Evolutionary conservation across 2,329 filamentous ascomycete species (phyloP).

Genomic region (Dissoconium aciculare): DNA sequence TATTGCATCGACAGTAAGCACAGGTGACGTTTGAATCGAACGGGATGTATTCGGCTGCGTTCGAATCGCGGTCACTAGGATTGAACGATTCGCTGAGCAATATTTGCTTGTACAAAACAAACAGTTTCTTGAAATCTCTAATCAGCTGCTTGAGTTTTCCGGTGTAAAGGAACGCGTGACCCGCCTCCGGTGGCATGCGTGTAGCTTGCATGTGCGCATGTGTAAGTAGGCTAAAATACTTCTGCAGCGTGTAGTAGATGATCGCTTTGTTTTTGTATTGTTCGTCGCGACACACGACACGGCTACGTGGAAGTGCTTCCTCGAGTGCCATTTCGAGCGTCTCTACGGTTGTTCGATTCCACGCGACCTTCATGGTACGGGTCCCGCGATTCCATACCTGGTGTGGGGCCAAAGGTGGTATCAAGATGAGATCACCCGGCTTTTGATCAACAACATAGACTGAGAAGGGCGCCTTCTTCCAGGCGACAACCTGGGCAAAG

Average conservation of each 20-base stretch:
- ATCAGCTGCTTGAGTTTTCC: conserved; percentile 54
- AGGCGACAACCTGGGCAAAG: conserved; percentile 88
- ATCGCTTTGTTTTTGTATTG: conserved; percentile 99
- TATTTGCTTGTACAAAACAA: conserved; percentile 62
- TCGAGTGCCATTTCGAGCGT: conserved; percentile 73
- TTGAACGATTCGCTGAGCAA: conserved; percentile 77
- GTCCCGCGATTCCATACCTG: conserved; percentile 98
- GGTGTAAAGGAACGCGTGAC: conserved; percentile 21
- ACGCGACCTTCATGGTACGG: conserved; percentile 90
- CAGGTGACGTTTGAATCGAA: conserved; percentile 91
- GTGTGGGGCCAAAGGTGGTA: conserved; percentile 84
- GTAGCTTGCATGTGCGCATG: conserved; percentile 39
- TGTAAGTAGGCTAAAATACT: conserved; percentile 51
- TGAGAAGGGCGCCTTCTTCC: conserved; percentile 86
- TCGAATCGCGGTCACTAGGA: conserved; percentile 38
- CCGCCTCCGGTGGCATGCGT: conserved; percentile 24
- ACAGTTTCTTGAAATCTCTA: conserved; percentile 68
- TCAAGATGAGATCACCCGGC: conserved; percentile 80
- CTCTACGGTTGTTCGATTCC: conserved; percentile 89
- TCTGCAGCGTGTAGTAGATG: conserved; percentile 70
- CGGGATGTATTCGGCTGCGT: conserved; percentile 60
- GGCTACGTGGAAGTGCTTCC: conserved; percentile 76
- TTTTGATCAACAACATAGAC: conserved; percentile 87
- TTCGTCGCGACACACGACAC: conserved; percentile 87
- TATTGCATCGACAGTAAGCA: conserved; percentile 88